A percentile compares a stretch with the other conserved stretches of the same genome.
Evolutionary conservation across 257 asterid genomes (phyloP).

Genomic region (Nicotiana attenuata): DNA sequence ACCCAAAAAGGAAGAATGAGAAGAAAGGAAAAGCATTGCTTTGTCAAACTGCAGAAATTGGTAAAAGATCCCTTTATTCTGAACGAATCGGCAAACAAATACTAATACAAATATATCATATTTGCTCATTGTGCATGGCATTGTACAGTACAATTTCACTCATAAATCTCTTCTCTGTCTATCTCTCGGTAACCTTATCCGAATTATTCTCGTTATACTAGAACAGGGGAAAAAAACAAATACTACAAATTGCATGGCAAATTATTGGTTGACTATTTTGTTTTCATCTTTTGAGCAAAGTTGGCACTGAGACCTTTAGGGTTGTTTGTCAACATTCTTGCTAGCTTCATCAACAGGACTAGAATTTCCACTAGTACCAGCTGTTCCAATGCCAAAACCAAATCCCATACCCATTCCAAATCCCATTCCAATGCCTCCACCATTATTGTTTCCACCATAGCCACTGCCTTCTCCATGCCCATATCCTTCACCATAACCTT

Average conservation of each 20-base stretch:
- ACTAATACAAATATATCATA: neutral
- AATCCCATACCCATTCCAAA: slow-evolving; percentile 18
- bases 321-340: neutral
- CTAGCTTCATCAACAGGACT: slow-evolving; percentile 3
- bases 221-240: neutral
- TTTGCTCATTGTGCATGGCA: neutral
- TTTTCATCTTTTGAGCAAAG: neutral
- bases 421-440: slow-evolving; percentile 11
- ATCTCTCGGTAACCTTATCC: neutral
- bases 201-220: neutral
- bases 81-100: neutral
- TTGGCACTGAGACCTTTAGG: neutral
- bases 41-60: neutral
- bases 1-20: neutral
- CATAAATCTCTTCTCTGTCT: neutral
- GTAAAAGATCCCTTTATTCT: neutral
- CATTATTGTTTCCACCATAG: neutral
- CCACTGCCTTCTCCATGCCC: slow-evolving; percentile 22
- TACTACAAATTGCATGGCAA: slow-evolving; percentile 1
- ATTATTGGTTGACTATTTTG: neutral
- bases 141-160: neutral
- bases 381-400: slow-evolving; percentile 8
- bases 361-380: neutral
- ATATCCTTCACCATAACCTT: slow-evolving; percentile 14
- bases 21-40: neutral